Base-by-base conservation (phyloP, 2,329 filamentous ascomycete species). In the Berkeleyomyces rouxiae region DNA sequence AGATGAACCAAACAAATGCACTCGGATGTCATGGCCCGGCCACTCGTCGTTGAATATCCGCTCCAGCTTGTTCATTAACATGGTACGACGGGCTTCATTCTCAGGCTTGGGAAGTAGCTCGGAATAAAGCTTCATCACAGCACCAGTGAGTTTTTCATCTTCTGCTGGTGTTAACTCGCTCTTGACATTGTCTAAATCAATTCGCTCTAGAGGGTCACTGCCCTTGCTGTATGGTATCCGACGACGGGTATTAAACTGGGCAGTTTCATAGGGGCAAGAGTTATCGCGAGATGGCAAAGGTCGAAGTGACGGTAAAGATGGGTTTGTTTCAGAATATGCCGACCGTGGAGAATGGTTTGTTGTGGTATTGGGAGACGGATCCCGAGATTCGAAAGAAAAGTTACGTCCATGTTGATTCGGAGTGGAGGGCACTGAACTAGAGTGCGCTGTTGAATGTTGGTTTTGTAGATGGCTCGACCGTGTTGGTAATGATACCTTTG, bases 1-100 rank as follows among this genome's bases (percentile, higher is more conserved):
- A 3, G 93, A 97, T 4, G 93, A 97, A n/a, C 93, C 93, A 79
- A 99, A 99, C 13, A 97, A 83, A 72, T 93, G 86, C 43, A 96
- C 93, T 67, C 82, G 85, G 70, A 96, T 96, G 65, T 95, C 82
- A 69, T 90, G 86, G 0, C 88, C 90, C 0, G 93, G 93, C 89
- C 92, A 99, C 71, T 95, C 84, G 6, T 88, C 82, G 69, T 95
- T 93, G 71, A 99, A 84, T 47, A 97, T 82, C 67, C 81, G 85
- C 73, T 96, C 88, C 69, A 99, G 76, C 75, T 97, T 99, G 67
- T 79, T 77, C n/a, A 96, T 84, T 68, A 99, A 82, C 69, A 82
- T 83, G 67, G 80, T 78, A 65, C 92, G 81, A 67, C 89, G 85
- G 65, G 82, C 78, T 68, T 95, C 88, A 64, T 92, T 91, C 67